These are phyloP conservation scores for Berkeleyomyces basicola DNA, from an alignment of 2,329 filamentous ascomycete genomes.

Conservation along the genomic window DNA sequence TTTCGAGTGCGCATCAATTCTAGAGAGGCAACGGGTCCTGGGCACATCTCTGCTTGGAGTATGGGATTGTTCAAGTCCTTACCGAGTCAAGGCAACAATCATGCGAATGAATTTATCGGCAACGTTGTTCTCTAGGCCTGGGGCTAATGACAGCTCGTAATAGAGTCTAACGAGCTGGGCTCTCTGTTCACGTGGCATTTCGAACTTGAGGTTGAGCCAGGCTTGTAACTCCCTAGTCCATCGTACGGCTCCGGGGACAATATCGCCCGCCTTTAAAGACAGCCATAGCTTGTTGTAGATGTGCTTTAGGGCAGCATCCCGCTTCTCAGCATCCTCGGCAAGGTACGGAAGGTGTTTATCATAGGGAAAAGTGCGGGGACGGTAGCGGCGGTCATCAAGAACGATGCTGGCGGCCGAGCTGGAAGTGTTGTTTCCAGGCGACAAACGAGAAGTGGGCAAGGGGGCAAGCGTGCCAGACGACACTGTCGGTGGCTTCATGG, in stretches of 20 bases:
- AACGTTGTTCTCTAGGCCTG: conserved; percentile 65
- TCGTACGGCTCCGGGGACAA: conserved; percentile 80
- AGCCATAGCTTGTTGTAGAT: conserved; percentile 92
- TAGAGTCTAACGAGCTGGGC: conserved; percentile 78
- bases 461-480: background rate
- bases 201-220: conserved; percentile 95
- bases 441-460: background rate
- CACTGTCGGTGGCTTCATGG: background rate
- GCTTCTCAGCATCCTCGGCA: conserved; percentile 63
- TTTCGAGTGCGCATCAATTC: background rate
- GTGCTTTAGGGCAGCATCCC: conserved; percentile 63
- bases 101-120: conserved; percentile 90
- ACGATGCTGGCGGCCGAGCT: background rate
- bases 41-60: too few relatives aligned
- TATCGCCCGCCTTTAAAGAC: conserved; percentile 80
- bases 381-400: conserved; percentile 34
- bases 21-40: background rate
- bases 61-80: conserved; percentile 21
- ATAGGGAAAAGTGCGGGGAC: conserved; percentile 86
- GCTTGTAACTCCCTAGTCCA: conserved; percentile 93
- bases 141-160: conserved; percentile 82
- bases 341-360: conserved; percentile 77
- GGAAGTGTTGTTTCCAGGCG: background rate
- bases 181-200: conserved; percentile 71
- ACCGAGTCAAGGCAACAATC: conserved; percentile 94